Percentiles rank a stretch among this genome's conserved stretches.
These are phyloP conservation scores for Cynanchum wilfordii DNA, from an alignment of 257 asterid species.

Conservation along the genomic window DNA sequence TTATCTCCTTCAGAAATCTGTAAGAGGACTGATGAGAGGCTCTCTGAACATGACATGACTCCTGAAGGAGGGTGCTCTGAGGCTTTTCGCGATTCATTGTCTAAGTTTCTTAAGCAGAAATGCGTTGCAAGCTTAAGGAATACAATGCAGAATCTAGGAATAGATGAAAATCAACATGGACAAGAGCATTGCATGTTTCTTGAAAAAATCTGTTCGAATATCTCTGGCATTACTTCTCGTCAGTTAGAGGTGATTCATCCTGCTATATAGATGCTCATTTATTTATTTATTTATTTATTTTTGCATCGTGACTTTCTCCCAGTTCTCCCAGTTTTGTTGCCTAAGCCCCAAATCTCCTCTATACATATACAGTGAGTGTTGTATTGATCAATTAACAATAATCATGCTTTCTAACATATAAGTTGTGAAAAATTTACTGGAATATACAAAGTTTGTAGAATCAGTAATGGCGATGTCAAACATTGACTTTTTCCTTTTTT, in stretches of 20 bases:
- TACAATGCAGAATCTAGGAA: slow-evolving; percentile 33
- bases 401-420: neutral
- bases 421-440: neutral
- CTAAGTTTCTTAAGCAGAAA: slow-evolving; percentile 42
- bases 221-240: slow-evolving; percentile 64
- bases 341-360: neutral
- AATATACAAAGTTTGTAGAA: neutral
- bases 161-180: slow-evolving; percentile 31
- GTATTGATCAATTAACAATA: neutral
- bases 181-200: slow-evolving; percentile 33
- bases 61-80: slow-evolving; percentile 45
- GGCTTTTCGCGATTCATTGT: slow-evolving; percentile 56
- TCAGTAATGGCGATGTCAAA: neutral
- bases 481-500: neutral
- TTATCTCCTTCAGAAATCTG: slow-evolving; percentile 43
- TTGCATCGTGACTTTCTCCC: neutral
- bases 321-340: neutral
- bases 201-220: slow-evolving; percentile 46
- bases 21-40: slow-evolving; percentile 38
- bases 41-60: slow-evolving; percentile 35
- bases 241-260: slow-evolving; percentile 58
- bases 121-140: slow-evolving; percentile 25
- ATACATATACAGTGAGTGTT: neutral
- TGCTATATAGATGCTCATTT: neutral
- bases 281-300: neutral